Conservation (phyloP, 2,329 filamentous ascomycete species). For the Pseudocercospora fijiensis region DNA sequence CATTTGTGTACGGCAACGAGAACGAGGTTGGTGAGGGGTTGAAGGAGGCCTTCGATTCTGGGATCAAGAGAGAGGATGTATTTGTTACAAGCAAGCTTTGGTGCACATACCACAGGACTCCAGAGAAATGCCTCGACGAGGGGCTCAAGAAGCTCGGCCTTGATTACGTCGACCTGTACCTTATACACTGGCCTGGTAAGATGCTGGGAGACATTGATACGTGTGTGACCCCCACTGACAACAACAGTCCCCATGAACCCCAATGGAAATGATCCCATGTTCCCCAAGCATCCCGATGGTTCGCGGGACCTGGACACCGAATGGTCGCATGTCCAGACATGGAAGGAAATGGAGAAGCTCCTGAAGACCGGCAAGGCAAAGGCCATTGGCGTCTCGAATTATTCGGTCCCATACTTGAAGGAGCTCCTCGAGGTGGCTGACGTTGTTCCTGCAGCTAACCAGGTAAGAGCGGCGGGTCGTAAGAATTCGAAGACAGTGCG, state of each 20-base stretch:
- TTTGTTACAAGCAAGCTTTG: constrained; percentile 86
- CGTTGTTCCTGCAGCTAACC: constrained; percentile 33
- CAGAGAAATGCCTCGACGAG: constrained; percentile 68
- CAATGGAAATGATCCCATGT: constrained; percentile 66
- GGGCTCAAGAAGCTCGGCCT: constrained; percentile 71
- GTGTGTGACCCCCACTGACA: constrained; percentile 54
- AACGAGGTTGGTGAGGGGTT: constrained; percentile 78
- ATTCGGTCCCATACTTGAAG: constrained; percentile 49
- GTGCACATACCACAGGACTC: constrained; percentile 72
- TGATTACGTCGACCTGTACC: constrained; percentile 77
- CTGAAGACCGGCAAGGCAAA: constrained; percentile 49
- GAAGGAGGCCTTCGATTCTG: constrained; percentile 65
- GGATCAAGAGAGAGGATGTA: constrained; percentile 71
- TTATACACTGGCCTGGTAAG: constrained; percentile 85
- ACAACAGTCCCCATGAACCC: constrained; percentile 69
- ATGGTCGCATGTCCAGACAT: constrained; percentile 72
- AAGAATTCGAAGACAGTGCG: background rate
- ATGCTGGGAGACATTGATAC: constrained; percentile 47
- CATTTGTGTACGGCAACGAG: constrained; percentile 79
- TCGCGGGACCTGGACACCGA: constrained; percentile 68
- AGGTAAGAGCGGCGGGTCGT: constrained; percentile 13
- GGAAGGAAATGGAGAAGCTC: constrained; percentile 72
- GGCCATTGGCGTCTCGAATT: constrained; percentile 53
- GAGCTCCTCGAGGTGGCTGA: constrained; percentile 45
- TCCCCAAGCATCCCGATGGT: constrained; percentile 73